These are phyloP conservation scores for Aspergillus sp. DNA, from an alignment of 2,329 filamentous ascomycete genomes.

Conservation along the genomic window DNA sequence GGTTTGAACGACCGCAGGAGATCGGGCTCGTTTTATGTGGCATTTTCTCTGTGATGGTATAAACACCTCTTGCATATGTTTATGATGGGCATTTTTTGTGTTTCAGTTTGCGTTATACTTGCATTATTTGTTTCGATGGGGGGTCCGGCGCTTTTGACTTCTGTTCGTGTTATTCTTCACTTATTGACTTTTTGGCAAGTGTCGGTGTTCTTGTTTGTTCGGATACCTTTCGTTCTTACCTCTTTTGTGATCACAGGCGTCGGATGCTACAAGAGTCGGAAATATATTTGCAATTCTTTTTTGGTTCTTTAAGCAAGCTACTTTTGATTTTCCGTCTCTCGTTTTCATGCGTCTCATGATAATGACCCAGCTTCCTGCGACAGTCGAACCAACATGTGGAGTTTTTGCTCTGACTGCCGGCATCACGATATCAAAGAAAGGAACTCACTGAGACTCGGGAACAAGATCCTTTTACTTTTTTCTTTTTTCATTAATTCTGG, in stretches of 20 bases:
- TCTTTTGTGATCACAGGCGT: slow-evolving; percentile 21
- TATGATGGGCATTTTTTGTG: slow-evolving; percentile 27
- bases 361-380: neutral
- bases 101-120: slow-evolving; percentile 27
- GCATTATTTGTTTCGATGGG: slow-evolving; percentile 28
- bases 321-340: slow-evolving; percentile 7
- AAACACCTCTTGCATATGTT: slow-evolving; percentile 34
- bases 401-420: neutral
- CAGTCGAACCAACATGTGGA: neutral
- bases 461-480: neutral
- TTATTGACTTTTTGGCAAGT: slow-evolving; percentile 13
- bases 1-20: slow-evolving; percentile 15
- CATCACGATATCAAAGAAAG: no score
- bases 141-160: slow-evolving; percentile 28
- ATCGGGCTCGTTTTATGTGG: slow-evolving; percentile 30
- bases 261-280: slow-evolving; percentile 18
- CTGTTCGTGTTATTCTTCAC: slow-evolving; percentile 13
- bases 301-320: slow-evolving; percentile 19
- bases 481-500: neutral
- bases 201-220: slow-evolving; percentile 18
- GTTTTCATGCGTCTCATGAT: slow-evolving; percentile 3
- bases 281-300: slow-evolving; percentile 16
- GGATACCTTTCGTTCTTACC: slow-evolving; percentile 24
- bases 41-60: slow-evolving; percentile 38
- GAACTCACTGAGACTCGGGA: no score